Evolutionary conservation across 768 basidiomycete genomes (phyloP).

Genomic region (Lentinula lateritia): DNA sequence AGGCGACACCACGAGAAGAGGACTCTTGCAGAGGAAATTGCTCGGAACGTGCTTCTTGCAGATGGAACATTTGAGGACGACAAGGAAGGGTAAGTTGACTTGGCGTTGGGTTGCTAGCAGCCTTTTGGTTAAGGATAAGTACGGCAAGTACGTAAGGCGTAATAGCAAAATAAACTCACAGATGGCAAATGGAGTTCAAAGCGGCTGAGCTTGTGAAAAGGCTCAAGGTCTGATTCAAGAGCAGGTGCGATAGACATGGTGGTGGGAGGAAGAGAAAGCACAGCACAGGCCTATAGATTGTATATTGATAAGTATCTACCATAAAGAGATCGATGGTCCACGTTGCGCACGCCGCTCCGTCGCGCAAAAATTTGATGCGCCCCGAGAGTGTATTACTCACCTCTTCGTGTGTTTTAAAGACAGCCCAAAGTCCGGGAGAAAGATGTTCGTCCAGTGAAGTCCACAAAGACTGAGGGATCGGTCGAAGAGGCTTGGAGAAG

Average conservation of each 20-base stretch:
- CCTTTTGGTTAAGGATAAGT: not conserved
- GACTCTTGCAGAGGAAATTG: constrained; percentile 11
- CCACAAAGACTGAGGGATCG: constrained; percentile 44
- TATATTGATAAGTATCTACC: not conserved
- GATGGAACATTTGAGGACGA: constrained; percentile 11
- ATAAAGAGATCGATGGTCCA: constrained; percentile 17
- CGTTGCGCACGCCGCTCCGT: constrained; percentile 18
- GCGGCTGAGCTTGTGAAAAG: constrained; percentile 49
- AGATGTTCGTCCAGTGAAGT: constrained; percentile 28
- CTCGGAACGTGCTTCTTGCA: constrained; percentile 4
- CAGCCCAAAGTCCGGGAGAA: constrained; percentile 38
- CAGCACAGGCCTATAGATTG: constrained; percentile 43
- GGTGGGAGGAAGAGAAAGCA: constrained; percentile 45
- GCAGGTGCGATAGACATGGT: constrained; percentile 48
- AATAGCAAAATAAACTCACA: not conserved
- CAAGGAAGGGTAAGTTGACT: constrained; percentile 15
- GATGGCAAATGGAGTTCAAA: constrained; percentile 22
- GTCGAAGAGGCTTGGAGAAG: not conserved
- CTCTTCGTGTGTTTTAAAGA: constrained; percentile 58
- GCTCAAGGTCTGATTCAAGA: constrained; percentile 59
- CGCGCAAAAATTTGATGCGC: constrained; percentile 9
- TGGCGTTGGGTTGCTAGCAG: constrained; percentile 7
- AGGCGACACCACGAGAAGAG: constrained; percentile 26
- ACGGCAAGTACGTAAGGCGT: constrained; percentile 1
- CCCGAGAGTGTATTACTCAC: constrained; percentile 29